Conservation (phyloP, 305 asterid species). For the Nicotiana rustica region DNA sequence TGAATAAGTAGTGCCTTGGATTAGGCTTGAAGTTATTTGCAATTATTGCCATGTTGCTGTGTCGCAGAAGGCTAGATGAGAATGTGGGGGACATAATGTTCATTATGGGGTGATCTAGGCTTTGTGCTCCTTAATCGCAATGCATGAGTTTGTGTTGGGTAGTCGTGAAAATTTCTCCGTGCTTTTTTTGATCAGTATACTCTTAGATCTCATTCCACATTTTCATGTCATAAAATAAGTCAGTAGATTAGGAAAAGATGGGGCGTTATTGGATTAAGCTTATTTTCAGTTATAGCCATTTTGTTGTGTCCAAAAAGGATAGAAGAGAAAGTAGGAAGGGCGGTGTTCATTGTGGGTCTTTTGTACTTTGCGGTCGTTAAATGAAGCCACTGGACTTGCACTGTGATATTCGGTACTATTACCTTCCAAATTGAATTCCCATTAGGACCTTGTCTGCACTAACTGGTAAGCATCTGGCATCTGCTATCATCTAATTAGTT, state of each 20-base stretch:
- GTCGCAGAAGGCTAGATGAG: constrained; percentile 4
- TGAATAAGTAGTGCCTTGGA: constrained; percentile 5
- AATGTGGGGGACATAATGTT: background rate
- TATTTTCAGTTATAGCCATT: constrained; percentile 18
- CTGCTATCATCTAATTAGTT: constrained; percentile 4
- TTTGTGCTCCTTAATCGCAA: constrained; percentile 3
- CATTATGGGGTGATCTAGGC: constrained; percentile 28
- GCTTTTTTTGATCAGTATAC: background rate
- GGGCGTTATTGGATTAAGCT: constrained; percentile 29
- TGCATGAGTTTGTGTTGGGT: constrained; percentile 21
- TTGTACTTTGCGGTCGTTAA: background rate
- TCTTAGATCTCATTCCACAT: constrained; percentile 6
- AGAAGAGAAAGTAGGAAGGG: constrained; percentile 24
- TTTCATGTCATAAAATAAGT: constrained; percentile 21
- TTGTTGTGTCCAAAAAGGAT: background rate
- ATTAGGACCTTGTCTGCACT: constrained; percentile 9
- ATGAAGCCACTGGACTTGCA: background rate
- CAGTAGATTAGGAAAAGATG: constrained; percentile 24
- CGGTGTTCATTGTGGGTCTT: constrained; percentile 7
- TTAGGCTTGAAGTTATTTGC: constrained; percentile 15
- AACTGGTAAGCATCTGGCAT: constrained; percentile 7
- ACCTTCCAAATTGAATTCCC: constrained; percentile 21
- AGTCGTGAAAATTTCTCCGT: background rate
- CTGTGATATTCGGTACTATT: background rate
- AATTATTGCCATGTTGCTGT: constrained; percentile 7